A percentile compares a stretch with the other conserved stretches of the same genome.
phyloP scores from a whole-genome alignment of 352 stramenopile genomes.

The Peronospora farinosa region DNA sequence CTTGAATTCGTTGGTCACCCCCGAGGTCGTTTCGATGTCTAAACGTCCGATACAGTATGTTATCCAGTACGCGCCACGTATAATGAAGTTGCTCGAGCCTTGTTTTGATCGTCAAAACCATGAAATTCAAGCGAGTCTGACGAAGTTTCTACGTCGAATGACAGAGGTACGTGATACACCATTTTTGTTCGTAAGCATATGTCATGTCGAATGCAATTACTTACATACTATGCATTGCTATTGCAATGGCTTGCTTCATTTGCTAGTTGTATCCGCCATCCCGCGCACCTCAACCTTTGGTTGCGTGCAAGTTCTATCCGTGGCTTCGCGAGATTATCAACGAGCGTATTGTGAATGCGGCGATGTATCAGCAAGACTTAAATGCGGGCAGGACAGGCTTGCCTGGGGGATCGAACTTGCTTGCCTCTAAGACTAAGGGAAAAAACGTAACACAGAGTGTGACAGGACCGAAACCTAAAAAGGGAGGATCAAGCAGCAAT shows the following conservation, averaged over 20 bases:
- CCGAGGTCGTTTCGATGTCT: constrained; percentile 69
- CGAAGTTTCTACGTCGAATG: constrained; percentile 65
- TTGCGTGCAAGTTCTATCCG: constrained; percentile 83
- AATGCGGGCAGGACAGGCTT: constrained; percentile 3
- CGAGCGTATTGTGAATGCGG: constrained; percentile 65
- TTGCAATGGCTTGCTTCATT: constrained; percentile 5
- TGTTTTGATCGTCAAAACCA: constrained; percentile 82
- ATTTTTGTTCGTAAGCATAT: not conserved
- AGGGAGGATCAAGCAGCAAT: constrained; percentile 13
- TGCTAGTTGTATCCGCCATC: constrained; percentile 72
- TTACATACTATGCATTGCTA: constrained; percentile 1
- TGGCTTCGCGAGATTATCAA: constrained; percentile 85
- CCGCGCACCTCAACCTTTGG: constrained; percentile 56
- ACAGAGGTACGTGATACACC: constrained; percentile 43
- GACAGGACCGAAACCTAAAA: constrained; percentile 23
- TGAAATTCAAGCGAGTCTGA: constrained; percentile 70
- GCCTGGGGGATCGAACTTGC: constrained; percentile 6
- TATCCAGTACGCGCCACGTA: constrained; percentile 79
- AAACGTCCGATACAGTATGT: constrained; percentile 75
- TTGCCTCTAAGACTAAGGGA: constrained; percentile 33
- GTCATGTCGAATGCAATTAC: not conserved
- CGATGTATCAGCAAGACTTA: constrained; percentile 55
- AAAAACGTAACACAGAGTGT: constrained; percentile 31
- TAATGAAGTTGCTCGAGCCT: constrained; percentile 86
- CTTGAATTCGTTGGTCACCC: constrained; percentile 73